phyloP scores from a whole-genome alignment of 495 filamentous ascomycete species.

The Clavariopsis aquatica region DNA sequence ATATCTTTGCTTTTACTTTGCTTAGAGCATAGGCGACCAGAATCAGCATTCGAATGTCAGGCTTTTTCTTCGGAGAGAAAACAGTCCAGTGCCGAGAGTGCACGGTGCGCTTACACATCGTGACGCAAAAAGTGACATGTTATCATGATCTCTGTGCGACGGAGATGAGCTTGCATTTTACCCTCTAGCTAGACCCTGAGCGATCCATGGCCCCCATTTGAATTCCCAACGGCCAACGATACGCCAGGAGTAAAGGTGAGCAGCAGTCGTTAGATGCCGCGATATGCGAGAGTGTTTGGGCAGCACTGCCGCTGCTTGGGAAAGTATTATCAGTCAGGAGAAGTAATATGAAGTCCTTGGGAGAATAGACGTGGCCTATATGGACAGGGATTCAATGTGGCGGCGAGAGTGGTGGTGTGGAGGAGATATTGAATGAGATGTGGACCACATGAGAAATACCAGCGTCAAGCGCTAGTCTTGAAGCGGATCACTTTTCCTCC shows the following conservation, averaged over 20 bases:
- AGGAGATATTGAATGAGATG: background rate
- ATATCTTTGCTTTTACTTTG: conserved; percentile 12
- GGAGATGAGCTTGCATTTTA: background rate
- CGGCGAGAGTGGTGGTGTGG: conserved; percentile 1
- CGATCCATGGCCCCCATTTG: too few species aligned
- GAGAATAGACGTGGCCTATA: background rate
- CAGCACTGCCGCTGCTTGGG: background rate
- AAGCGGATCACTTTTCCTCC: conserved; percentile 1
- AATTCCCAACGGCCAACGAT: too few species aligned
- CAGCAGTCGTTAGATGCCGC: background rate
- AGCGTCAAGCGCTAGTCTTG: background rate
- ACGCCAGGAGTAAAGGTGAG: too few species aligned
- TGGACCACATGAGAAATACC: background rate
- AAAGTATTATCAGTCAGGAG: background rate
- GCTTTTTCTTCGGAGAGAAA: background rate
- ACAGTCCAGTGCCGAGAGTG: background rate
- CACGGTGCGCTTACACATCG: background rate
- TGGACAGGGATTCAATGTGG: background rate
- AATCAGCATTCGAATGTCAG: conserved; percentile 10
- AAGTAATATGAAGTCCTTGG: conserved; percentile 5
- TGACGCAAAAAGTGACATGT: background rate
- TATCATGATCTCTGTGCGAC: background rate
- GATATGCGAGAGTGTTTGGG: background rate
- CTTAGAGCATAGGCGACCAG: conserved; percentile 3
- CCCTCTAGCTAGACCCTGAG: too few species aligned